phyloP scores from a whole-genome alignment of 192 early-diverging fungal species.

The Coemansia sp. region DNA sequence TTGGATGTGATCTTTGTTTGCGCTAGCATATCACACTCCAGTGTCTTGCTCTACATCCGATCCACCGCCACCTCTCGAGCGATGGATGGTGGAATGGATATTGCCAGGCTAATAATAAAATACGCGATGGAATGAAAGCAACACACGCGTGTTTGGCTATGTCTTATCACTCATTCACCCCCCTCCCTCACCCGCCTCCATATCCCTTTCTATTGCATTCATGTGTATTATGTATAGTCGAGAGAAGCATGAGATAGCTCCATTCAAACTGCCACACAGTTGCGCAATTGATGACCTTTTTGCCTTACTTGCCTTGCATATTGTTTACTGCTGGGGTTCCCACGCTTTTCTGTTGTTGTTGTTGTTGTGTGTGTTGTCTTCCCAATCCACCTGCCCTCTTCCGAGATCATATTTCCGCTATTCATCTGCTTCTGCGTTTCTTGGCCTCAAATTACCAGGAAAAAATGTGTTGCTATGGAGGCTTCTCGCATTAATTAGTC shows the following conservation, averaged over 20 bases:
- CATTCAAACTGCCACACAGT: constrained; percentile 4
- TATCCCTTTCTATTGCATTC: constrained; percentile 4
- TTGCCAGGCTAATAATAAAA: not conserved
- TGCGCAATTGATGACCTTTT: constrained; percentile 5
- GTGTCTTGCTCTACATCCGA: not conserved
- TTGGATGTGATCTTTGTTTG: not conserved
- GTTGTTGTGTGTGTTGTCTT: no score
- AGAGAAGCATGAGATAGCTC: not conserved
- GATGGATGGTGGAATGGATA: not conserved
- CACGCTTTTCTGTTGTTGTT: not conserved
- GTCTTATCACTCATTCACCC: not conserved
- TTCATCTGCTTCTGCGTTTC: not conserved
- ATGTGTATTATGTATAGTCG: not conserved
- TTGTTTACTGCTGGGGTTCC: constrained; percentile 7
- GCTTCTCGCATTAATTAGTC: not conserved
- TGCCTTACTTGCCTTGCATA: not conserved
- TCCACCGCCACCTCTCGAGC: not conserved
- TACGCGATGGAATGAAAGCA: not conserved
- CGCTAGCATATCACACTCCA: not conserved
- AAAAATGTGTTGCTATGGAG: not conserved
- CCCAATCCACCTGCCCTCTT: not conserved
- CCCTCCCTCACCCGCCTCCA: not conserved
- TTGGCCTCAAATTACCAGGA: not conserved
- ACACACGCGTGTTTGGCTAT: not conserved
- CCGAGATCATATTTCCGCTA: not conserved